A percentile compares a stretch with the other conserved stretches of the same genome.
Evolutionary conservation across 179 eudicot genomes (phyloP).

Genomic region (Heliamphora pulchella): DNA sequence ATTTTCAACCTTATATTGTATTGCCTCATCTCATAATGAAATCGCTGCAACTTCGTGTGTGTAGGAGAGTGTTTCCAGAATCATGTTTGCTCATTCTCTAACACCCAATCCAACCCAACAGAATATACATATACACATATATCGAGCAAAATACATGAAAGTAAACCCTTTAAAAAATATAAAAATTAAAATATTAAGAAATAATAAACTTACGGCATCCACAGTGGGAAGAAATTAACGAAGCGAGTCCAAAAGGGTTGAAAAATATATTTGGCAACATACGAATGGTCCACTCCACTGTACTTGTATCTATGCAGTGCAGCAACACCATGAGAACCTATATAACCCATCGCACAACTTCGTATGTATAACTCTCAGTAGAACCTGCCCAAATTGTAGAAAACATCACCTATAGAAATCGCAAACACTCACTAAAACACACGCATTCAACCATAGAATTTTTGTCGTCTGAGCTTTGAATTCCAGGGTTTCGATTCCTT

Average conservation of each 20-base stretch:
- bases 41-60: too few species aligned
- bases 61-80: too few species aligned
- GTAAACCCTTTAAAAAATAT: background rate
- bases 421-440: background rate
- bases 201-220: constrained; percentile 85
- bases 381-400: background rate
- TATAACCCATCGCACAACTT: constrained; percentile 61
- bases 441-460: too few species aligned
- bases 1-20: too few species aligned
- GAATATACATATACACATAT: background rate
- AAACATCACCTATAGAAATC: background rate
- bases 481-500: too few species aligned
- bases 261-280: constrained; percentile 69
- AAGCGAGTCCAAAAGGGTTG: constrained; percentile 83
- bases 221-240: constrained; percentile 77
- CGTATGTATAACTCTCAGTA: background rate
- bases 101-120: too few species aligned
- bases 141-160: background rate
- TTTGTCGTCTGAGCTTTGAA: too few species aligned
- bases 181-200: background rate
- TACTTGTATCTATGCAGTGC: constrained; percentile 85
- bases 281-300: constrained; percentile 92
- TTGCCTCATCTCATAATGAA: too few species aligned
- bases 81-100: too few species aligned
- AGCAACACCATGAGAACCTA: constrained; percentile 82